phyloP scores from a whole-genome alignment of 2,329 filamentous ascomycete species.

The Daldinia sp. region DNA sequence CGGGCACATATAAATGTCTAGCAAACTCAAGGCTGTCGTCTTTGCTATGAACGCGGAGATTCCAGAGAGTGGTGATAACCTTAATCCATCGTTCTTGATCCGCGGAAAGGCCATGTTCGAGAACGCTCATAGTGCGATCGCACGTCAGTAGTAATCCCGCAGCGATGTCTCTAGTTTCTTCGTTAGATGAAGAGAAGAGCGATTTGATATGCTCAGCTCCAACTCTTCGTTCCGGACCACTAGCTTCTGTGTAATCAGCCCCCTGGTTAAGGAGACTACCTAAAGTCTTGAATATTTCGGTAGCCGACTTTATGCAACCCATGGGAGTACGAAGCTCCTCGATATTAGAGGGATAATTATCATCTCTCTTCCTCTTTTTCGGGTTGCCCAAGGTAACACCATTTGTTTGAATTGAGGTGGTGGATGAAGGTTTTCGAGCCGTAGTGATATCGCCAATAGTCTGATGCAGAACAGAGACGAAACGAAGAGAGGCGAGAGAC shows the following conservation, averaged over 20 bases:
- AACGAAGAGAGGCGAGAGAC: conserved; percentile 76
- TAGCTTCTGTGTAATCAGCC: conserved; percentile 50
- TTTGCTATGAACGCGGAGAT: conserved; percentile 64
- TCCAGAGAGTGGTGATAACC: conserved; percentile 63
- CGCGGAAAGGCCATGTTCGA: conserved; percentile 51
- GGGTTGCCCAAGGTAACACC: conserved; percentile 44
- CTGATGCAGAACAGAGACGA: conserved; percentile 74
- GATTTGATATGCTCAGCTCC: conserved; percentile 70
- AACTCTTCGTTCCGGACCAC: conserved; percentile 59
- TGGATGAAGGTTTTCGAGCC: conserved; percentile 41
- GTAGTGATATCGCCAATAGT: conserved; percentile 70
- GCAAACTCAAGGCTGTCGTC: conserved; percentile 64
- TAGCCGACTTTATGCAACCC: conserved; percentile 61
- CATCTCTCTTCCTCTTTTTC: conserved; percentile 58
- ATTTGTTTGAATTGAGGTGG: conserved; percentile 24
- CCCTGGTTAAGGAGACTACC: conserved; percentile 61
- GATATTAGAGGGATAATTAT: conserved; percentile 55
- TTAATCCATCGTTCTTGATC: conserved; percentile 62
- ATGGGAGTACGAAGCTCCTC: conserved; percentile 55
- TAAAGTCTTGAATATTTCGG: conserved; percentile 63
- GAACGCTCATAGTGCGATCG: conserved; percentile 53
- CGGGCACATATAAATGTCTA: conserved; percentile 58
- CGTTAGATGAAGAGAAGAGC: conserved; percentile 64
- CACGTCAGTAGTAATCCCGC: conserved; percentile 62
- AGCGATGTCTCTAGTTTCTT: conserved; percentile 61